Percentiles rank a stretch among this genome's conserved stretches.
phyloP scores from a whole-genome alignment of 2,329 filamentous ascomycete species.

The Fusarium sp. region DNA sequence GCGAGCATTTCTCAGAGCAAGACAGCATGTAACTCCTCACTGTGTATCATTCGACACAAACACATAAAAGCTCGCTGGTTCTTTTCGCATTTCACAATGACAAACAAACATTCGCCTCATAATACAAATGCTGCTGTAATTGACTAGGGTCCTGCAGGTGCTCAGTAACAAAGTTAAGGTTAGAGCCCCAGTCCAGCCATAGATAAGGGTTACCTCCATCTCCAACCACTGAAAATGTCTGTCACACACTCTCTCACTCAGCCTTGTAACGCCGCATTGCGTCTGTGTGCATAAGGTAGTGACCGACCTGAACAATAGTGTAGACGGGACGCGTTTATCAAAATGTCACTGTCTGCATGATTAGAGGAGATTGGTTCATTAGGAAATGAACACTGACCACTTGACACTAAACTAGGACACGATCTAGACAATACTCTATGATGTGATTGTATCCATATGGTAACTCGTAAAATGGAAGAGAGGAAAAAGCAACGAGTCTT shows the following conservation, averaged over 20 bases:
- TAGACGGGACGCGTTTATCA: neutral
- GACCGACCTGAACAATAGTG: neutral
- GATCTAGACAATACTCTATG: neutral
- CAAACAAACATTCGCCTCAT: neutral
- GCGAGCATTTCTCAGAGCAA: neutral
- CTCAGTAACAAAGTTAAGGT: conserved; percentile 20
- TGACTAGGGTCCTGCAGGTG: neutral
- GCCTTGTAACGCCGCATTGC: conserved; percentile 9
- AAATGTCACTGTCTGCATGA: neutral
- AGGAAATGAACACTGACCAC: neutral
- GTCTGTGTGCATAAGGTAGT: neutral
- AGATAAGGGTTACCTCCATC: conserved; percentile 12
- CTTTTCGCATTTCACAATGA: neutral
- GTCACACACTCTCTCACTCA: conserved; percentile 1
- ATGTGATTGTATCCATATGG: neutral
- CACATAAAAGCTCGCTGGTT: neutral
- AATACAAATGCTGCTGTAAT: neutral
- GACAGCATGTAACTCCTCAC: neutral
- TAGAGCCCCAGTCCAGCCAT: conserved; percentile 4
- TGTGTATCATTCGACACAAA: neutral
- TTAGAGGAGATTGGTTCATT: neutral
- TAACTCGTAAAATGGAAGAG: neutral
- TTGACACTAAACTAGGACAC: neutral
- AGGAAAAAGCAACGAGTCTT: neutral
- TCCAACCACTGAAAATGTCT: neutral